Percentiles rank a stretch among this genome's conserved stretches.
Evolutionary conservation across 805 yeast species (phyloP).

Genomic region (Ogataea pini): DNA sequence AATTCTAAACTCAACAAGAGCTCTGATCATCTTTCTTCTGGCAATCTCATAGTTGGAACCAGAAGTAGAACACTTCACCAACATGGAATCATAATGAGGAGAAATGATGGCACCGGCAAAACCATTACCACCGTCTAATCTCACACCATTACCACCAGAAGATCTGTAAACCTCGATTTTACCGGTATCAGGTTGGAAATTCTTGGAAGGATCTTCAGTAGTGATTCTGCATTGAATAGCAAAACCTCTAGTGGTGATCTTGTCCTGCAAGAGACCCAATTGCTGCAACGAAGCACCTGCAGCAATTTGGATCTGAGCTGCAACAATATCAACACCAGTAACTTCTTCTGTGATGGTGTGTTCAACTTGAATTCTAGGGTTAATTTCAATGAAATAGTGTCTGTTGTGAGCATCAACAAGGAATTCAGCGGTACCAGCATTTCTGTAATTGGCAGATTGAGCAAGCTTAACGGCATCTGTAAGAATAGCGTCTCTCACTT

Average conservation of each 20-base stretch:
- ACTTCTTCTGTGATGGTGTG: constrained; percentile 99
- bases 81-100: constrained; percentile 97
- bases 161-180: constrained; percentile 97
- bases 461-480: constrained; percentile 95
- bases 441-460: constrained; percentile 81
- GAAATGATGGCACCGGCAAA: constrained; percentile 95
- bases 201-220: constrained; percentile 95
- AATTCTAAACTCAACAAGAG: constrained; percentile 95
- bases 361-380: constrained; percentile 98
- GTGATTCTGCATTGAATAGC: constrained; percentile 99
- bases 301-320: constrained; percentile 98
- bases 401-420: constrained; percentile 90
- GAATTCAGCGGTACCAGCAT: constrained; percentile 99
- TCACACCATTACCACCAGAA: constrained; percentile 98
- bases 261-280: constrained; percentile 90
- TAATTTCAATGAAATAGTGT: constrained; percentile 96
- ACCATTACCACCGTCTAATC: constrained; percentile 98
- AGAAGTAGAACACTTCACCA: constrained; percentile 96
- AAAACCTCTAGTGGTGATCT: constrained; percentile 93
- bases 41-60: constrained; percentile 97
- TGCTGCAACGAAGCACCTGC: constrained; percentile 95
- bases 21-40: constrained; percentile 95
- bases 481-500: constrained; percentile 87
- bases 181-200: constrained; percentile 98
- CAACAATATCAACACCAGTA: constrained; percentile 96